Evolutionary conservation across 148 eudicot species (phyloP), one percentile per base, ranked within the genome.

Genomic region (Agrostemma githago): DNA sequence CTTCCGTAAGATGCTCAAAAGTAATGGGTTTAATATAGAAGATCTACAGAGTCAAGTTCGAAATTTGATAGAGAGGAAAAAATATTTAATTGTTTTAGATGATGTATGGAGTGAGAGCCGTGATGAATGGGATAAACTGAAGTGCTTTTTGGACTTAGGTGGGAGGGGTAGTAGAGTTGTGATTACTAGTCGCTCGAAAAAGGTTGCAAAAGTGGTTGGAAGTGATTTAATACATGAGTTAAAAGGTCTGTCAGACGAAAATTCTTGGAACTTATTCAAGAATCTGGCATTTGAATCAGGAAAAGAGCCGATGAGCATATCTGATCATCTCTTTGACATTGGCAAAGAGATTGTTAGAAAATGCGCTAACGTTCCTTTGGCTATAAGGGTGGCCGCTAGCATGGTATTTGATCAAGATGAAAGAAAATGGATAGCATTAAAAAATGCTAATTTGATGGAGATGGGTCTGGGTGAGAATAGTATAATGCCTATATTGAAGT

Each of bases 311-410:
- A 3, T 19, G 3, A 51, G 20, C 12, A 20, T 10, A 0, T 10
- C 5, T n/a, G 54, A 66, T 66, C 53, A 11, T n/a, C 46, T 77
- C 20, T 48, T 46, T n/a, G 70, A 34, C 10, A 59, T 77, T 4
- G 80, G 83, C 8, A 79, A 74, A 16, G 76, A 76, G 63, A 77
- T 83, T 37, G 80, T 79, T 8, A 48, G 65, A 14, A 83, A 73
- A 54, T 83, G 85, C 64, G 62, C 39, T 6, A 34, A 62, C 39
- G 71, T 83, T 17, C 85, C 85, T 5, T 68, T 83, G 8, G 63
- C 81, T 10, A 73, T 77, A 62, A 74, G 68, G 54, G 76, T 76
- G 5, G n/a, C 78, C 5, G 82, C 65, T 4, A 72, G 79, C 46
- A 57, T 80, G 57, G 15, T 83, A 15, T 65, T 26, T 48, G 48